Percentiles rank a stretch among this genome's conserved stretches.
Evolutionary conservation across 257 asterid species (phyloP).

Genomic region (Sherardia arvensis): DNA sequence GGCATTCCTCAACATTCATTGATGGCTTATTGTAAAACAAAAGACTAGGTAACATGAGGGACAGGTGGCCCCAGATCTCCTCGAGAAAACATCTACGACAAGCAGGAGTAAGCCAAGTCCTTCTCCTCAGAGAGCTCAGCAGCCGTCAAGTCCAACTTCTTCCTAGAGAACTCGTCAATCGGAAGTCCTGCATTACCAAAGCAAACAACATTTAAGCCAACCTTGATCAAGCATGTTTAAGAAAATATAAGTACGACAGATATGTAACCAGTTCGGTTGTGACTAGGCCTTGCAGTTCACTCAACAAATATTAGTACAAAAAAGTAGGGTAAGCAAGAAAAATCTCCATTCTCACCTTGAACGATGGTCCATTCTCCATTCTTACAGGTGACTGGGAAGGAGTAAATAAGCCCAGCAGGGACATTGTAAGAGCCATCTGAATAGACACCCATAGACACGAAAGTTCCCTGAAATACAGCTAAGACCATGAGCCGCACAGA

Average conservation of each 20-base stretch:
- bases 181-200: constrained; percentile 44
- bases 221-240: no score
- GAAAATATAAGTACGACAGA: no score
- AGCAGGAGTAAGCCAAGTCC: constrained; percentile 79
- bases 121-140: constrained; percentile 86
- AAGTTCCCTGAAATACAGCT: constrained; percentile 47
- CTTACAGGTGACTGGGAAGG: constrained; percentile 92
- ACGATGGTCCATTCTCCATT: constrained; percentile 92
- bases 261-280: no score
- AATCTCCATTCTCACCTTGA: constrained; percentile 49
- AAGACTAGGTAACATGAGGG: constrained; percentile 15
- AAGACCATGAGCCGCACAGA: not conserved
- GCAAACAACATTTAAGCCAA: not conserved
- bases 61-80: not conserved
- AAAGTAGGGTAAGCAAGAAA: not conserved
- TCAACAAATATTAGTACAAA: not conserved
- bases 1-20: constrained; percentile 17
- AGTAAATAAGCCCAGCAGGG: constrained; percentile 79
- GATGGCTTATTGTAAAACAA: constrained; percentile 26
- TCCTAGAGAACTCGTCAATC: constrained; percentile 70
- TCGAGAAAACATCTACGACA: constrained; percentile 25
- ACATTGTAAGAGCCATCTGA: constrained; percentile 92
- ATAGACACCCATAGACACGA: constrained; percentile 96
- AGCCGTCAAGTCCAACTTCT: constrained; percentile 75
- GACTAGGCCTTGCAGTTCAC: no score